These are phyloP conservation scores for Prosopis cineraria DNA, from an alignment of 306 rosid genomes.

Conservation along the genomic window DNA sequence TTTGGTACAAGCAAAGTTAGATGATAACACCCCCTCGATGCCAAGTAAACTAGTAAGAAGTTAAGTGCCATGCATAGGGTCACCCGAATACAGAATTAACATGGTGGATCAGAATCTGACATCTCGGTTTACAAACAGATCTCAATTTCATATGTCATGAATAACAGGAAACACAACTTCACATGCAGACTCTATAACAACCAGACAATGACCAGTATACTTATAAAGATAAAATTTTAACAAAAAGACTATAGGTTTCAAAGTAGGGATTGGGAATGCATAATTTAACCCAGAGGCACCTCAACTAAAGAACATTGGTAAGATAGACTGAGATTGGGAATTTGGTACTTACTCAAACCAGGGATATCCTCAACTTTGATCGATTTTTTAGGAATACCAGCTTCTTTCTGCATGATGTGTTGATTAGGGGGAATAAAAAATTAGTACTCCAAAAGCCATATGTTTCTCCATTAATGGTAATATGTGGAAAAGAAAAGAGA, in stretches of 20 bases:
- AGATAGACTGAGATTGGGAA: slow-evolving; percentile 31
- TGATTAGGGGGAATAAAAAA: neutral
- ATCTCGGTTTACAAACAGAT: neutral
- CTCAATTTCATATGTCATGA: neutral
- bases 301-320: slow-evolving; percentile 1
- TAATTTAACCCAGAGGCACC: slow-evolving; percentile 22
- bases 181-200: neutral
- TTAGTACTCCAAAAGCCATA: neutral
- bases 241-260: neutral
- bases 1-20: neutral
- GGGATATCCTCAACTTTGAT: slow-evolving; percentile 84
- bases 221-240: neutral
- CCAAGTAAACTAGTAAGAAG: neutral
- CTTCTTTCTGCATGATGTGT: slow-evolving; percentile 73
- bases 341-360: slow-evolving; percentile 78
- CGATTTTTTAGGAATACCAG: slow-evolving; percentile 75
- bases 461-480: slow-evolving; percentile 2
- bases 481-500: neutral
- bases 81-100: neutral
- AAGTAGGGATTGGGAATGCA: slow-evolving; percentile 13
- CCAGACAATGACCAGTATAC: neutral
- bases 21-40: neutral
- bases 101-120: neutral
- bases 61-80: neutral
- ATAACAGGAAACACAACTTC: slow-evolving; percentile 10